Evolutionary conservation across 768 basidiomycete species (phyloP).

Genomic region (Amanita molliuscula): DNA sequence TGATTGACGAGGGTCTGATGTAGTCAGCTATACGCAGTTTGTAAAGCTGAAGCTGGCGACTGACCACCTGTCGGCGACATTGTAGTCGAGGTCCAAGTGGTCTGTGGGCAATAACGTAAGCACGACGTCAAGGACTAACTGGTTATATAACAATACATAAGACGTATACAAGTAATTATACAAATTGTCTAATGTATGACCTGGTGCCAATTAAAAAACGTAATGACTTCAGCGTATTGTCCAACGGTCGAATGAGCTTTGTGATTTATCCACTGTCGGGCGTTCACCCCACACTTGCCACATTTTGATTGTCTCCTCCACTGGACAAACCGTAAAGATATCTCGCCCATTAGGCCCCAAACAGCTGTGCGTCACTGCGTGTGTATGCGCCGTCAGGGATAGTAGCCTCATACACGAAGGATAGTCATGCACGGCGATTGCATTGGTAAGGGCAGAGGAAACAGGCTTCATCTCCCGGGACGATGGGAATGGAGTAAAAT

Average conservation of each 20-base stretch:
- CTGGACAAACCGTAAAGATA: slow-evolving; percentile 53
- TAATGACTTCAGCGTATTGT: slow-evolving; percentile 27
- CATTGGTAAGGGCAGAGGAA: slow-evolving; percentile 47
- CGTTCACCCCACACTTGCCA: slow-evolving; percentile 56
- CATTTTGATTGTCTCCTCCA: slow-evolving; percentile 63
- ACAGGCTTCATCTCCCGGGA: slow-evolving; percentile 10
- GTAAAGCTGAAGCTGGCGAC: neutral
- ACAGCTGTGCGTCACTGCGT: slow-evolving; percentile 49
- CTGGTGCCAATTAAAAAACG: neutral
- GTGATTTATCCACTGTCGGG: slow-evolving; percentile 19
- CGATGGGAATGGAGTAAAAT: slow-evolving; percentile 5
- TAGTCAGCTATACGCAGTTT: neutral
- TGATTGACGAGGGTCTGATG: slow-evolving; percentile 46
- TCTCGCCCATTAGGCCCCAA: slow-evolving; percentile 52
- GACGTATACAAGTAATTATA: neutral
- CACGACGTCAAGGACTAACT: neutral
- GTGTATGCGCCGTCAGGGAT: slow-evolving; percentile 48
- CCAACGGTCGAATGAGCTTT: slow-evolving; percentile 37
- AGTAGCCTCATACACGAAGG: slow-evolving; percentile 44
- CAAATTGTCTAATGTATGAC: neutral
- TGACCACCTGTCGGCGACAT: slow-evolving; percentile 8
- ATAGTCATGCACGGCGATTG: slow-evolving; percentile 65
- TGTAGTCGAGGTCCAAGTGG: neutral
- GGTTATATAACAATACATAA: neutral
- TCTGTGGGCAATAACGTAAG: neutral